Percentiles rank a stretch among this genome's conserved stretches.
These are phyloP conservation scores for Sporothrix inflata DNA, from an alignment of 2,329 filamentous ascomycete genomes.

Conservation along the genomic window DNA sequence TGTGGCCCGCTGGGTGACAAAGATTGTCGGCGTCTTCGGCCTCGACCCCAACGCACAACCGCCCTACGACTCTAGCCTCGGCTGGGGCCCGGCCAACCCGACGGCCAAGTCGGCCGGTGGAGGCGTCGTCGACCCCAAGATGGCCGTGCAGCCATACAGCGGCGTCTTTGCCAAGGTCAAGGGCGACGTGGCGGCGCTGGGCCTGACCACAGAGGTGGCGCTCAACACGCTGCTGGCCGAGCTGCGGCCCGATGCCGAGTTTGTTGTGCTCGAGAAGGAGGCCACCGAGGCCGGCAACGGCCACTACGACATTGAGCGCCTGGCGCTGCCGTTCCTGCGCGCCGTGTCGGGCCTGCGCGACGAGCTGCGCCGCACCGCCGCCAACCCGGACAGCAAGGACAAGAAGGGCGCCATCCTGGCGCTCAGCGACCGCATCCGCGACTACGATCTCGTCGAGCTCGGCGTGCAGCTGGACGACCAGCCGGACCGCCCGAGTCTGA, in stretches of 20 bases:
- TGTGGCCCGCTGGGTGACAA: slow-evolving; percentile 65
- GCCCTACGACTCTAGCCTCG: slow-evolving; percentile 45
- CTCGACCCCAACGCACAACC: slow-evolving; percentile 53
- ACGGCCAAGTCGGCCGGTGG: slow-evolving; percentile 40
- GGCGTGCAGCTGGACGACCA: slow-evolving; percentile 74
- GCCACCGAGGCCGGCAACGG: not conserved
- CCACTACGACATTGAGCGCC: slow-evolving; percentile 30
- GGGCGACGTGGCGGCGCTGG: slow-evolving; percentile 31
- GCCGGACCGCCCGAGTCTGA: slow-evolving; percentile 58
- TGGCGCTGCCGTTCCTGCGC: slow-evolving; percentile 63
- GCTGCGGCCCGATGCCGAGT: slow-evolving; percentile 27
- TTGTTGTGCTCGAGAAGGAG: slow-evolving; percentile 13
- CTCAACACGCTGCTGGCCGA: slow-evolving; percentile 29
- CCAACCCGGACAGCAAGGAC: not conserved
- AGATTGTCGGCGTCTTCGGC: slow-evolving; percentile 68
- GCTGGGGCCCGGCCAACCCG: slow-evolving; percentile 69
- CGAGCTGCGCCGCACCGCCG: slow-evolving; percentile 41
- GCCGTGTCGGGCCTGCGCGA: slow-evolving; percentile 50
- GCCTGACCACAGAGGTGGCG: slow-evolving; percentile 1
- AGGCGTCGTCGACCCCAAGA: slow-evolving; percentile 26
- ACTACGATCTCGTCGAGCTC: slow-evolving; percentile 66
- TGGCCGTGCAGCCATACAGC: slow-evolving; percentile 33
- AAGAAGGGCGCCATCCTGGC: slow-evolving; percentile 47
- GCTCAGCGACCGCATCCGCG: slow-evolving; percentile 67
- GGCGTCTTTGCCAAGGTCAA: slow-evolving; percentile 30